Evolutionary conservation across 352 stramenopile species (phyloP).

Genomic region (Ophiocytium majus): DNA sequence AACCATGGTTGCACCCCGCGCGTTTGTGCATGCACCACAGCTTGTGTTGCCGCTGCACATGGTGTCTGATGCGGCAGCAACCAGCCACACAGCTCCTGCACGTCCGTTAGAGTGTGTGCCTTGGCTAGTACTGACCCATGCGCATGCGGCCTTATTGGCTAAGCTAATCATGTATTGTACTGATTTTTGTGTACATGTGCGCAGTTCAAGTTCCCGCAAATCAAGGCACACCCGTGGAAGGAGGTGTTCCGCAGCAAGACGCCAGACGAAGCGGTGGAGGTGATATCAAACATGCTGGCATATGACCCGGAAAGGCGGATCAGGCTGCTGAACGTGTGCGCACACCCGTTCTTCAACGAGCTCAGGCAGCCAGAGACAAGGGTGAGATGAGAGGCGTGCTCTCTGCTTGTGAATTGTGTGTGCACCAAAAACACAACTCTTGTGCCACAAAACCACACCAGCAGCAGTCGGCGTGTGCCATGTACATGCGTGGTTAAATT

Average conservation of each 20-base stretch:
- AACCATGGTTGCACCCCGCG: too few relatives aligned
- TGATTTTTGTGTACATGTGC: too few relatives aligned
- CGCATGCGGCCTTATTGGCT: too few relatives aligned
- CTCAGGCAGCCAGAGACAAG: slow-evolving; percentile 71
- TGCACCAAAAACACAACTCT: background rate
- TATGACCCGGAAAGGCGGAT: slow-evolving; percentile 90
- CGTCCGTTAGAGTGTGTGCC: too few relatives aligned
- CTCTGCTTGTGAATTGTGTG: slow-evolving; percentile 1
- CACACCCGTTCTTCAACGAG: slow-evolving; percentile 98
- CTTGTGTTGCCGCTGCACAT: too few relatives aligned
- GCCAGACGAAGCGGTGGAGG: slow-evolving; percentile 88
- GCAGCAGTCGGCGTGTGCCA: background rate
- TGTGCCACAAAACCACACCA: background rate
- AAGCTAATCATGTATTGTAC: too few relatives aligned
- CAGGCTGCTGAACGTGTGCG: slow-evolving; percentile 68
- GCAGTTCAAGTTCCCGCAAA: slow-evolving; percentile 98
- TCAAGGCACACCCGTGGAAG: slow-evolving; percentile 95
- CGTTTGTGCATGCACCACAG: too few relatives aligned
- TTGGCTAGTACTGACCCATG: too few relatives aligned
- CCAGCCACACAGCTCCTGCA: too few relatives aligned
- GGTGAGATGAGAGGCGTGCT: background rate
- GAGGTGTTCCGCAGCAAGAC: slow-evolving; percentile 75
- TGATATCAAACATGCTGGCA: slow-evolving; percentile 92
- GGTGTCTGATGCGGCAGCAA: too few relatives aligned
- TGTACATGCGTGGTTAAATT: background rate